These are phyloP conservation scores for Magnusiomyces tetraspermus DNA, from an alignment of 1,139 yeast species.

Conservation along the genomic window DNA sequence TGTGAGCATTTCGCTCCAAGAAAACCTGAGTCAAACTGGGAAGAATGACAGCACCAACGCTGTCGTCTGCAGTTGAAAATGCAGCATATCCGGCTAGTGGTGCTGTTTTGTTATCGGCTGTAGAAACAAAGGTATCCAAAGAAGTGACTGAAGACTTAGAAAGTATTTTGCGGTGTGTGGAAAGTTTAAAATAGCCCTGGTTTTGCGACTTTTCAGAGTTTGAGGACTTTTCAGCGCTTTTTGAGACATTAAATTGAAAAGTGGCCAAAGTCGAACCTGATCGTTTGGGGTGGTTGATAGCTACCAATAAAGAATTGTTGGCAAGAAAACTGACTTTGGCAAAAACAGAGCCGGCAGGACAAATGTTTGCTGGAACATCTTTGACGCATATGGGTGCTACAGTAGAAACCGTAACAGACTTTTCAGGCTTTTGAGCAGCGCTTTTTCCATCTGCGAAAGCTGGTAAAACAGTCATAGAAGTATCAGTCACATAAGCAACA, in stretches of 20 bases:
- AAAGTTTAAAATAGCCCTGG: constrained; percentile 35
- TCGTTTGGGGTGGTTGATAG: constrained; percentile 37
- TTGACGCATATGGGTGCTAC: constrained; percentile 3
- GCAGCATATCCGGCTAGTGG: constrained; percentile 43
- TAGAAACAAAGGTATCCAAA: constrained; percentile 37
- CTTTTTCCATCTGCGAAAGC: constrained; percentile 18
- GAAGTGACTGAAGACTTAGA: constrained; percentile 48
- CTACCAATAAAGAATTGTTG: constrained; percentile 44
- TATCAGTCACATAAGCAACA: constrained; percentile 20
- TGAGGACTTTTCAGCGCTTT: constrained; percentile 32
- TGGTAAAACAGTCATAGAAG: constrained; percentile 12
- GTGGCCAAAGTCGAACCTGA: constrained; percentile 36
- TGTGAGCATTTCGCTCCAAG: constrained; percentile 53
- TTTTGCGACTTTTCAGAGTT: constrained; percentile 29
- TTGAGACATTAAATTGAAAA: constrained; percentile 24
- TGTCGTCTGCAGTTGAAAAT: constrained; percentile 66
- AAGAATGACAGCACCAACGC: constrained; percentile 48
- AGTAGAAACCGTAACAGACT: not conserved
- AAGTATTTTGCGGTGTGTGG: constrained; percentile 16
- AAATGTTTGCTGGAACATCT: constrained; percentile 1
- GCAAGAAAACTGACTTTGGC: constrained; percentile 54
- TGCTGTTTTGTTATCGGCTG: constrained; percentile 16
- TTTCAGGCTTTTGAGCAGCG: constrained; percentile 17
- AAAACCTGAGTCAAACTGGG: constrained; percentile 44
- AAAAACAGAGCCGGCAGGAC: constrained; percentile 27